A percentile compares a stretch with the other conserved stretches of the same genome.
Conservation (phyloP, 768 basidiomycete species). For the Galerina marginata region DNA sequence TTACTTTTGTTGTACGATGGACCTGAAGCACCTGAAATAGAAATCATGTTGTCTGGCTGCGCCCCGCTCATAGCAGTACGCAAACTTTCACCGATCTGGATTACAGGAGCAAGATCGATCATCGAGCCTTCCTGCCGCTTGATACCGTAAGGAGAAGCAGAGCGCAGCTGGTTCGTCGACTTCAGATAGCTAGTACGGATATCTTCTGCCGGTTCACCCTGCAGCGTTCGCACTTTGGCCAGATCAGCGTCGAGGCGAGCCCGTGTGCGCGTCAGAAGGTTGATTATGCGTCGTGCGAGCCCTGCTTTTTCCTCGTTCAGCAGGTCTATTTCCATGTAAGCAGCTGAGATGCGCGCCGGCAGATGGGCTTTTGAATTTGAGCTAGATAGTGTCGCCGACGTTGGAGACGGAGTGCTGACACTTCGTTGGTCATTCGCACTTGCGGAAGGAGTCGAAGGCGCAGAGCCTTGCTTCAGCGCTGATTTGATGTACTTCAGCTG, state of each 20-base stretch:
- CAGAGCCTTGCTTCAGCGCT: constrained; percentile 29
- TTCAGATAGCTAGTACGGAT: constrained; percentile 21
- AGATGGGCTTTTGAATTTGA: constrained; percentile 32
- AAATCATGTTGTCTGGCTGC: constrained; percentile 14
- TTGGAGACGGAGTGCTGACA: constrained; percentile 16
- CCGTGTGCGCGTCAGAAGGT: constrained; percentile 43
- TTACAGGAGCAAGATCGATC: constrained; percentile 28
- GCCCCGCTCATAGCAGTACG: constrained; percentile 29
- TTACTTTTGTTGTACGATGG: constrained; percentile 38
- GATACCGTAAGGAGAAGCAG: constrained; percentile 23
- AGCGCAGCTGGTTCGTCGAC: constrained; percentile 11
- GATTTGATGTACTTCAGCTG: constrained; percentile 44
- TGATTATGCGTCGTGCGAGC: constrained; percentile 46
- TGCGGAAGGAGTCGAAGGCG: constrained; percentile 15
- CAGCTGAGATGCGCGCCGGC: constrained; percentile 38
- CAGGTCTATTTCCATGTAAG: constrained; percentile 42
- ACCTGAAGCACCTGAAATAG: constrained; percentile 21
- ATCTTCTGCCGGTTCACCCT: constrained; percentile 39
- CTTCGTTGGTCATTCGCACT: constrained; percentile 11
- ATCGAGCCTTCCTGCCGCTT: constrained; percentile 23
- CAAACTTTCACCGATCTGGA: constrained; percentile 40
- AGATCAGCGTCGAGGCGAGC: constrained; percentile 51
- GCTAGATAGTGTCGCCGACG: constrained; percentile 20
- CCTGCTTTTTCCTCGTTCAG: constrained; percentile 44
- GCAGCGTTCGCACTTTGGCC: constrained; percentile 40